Conservation (phyloP, 2,329 filamentous ascomycete species). For the Ophiocordyceps unilateralis region DNA sequence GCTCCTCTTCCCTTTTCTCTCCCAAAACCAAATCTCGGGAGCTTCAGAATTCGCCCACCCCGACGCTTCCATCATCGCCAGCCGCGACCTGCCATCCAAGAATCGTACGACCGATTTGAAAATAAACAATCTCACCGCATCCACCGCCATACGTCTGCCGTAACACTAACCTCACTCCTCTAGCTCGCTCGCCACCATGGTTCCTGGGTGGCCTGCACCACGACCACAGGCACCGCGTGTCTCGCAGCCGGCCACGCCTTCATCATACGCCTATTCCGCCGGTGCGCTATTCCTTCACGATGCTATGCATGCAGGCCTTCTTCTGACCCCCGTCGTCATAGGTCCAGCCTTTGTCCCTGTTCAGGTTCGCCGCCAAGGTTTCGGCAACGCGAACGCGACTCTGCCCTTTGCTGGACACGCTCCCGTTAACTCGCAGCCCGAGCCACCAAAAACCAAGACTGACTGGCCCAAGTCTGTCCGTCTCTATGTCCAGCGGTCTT, state of each 20-base stretch:
- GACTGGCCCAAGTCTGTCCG: constrained; percentile 74
- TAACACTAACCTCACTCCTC: constrained; percentile 3
- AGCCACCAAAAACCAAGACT: constrained; percentile 39
- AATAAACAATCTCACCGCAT: not conserved
- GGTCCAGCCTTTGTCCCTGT: constrained; percentile 43
- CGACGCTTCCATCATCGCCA: not conserved
- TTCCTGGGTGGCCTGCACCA: constrained; percentile 19
- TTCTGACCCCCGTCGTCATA: constrained; percentile 2
- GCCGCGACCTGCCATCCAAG: not conserved
- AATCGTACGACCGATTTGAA: constrained; percentile 1
- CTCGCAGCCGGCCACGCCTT: constrained; percentile 16
- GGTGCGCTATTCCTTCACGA: constrained; percentile 12
- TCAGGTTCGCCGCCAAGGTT: constrained; percentile 38
- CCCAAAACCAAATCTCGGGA: not conserved
- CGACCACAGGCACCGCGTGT: constrained; percentile 23
- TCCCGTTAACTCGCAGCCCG: constrained; percentile 5
- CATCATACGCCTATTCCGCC: constrained; percentile 20
- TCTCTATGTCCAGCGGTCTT: constrained; percentile 76
- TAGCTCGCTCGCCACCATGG: constrained; percentile 10
- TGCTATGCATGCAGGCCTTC: not conserved
- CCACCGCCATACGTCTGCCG: not conserved
- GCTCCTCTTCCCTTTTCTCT: not conserved
- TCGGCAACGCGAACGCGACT: constrained; percentile 25
- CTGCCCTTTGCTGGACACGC: constrained; percentile 14
- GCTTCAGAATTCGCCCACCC: not conserved